phyloP scores from a whole-genome alignment of 2,329 filamentous ascomycete genomes.

The Arthrobotrys entomopaga region DNA sequence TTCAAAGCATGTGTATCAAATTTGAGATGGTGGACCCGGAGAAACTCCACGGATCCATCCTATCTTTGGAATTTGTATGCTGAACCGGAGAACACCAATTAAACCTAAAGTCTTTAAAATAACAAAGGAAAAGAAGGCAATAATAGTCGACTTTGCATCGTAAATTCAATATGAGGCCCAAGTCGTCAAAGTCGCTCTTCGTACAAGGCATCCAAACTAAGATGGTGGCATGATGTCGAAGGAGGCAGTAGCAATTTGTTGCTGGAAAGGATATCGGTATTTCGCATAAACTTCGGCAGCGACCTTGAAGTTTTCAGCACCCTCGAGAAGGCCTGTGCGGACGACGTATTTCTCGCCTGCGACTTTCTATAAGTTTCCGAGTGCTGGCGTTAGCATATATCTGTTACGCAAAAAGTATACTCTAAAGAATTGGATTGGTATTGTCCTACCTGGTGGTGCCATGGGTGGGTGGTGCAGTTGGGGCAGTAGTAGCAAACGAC shows the following conservation, averaged over 20 bases:
- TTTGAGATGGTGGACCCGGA: too few relatives aligned
- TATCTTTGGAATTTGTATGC: too few relatives aligned
- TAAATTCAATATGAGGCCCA: too few relatives aligned
- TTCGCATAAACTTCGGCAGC: conserved; percentile 46
- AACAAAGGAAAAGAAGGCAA: too few relatives aligned
- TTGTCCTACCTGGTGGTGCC: conserved; percentile 46
- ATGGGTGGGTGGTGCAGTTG: conserved; percentile 52
- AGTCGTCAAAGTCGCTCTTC: too few relatives aligned
- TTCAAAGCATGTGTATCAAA: too few relatives aligned
- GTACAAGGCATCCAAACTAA: not conserved
- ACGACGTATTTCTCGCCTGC: conserved; percentile 33
- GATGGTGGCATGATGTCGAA: conserved; percentile 32
- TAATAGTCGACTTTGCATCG: too few relatives aligned
- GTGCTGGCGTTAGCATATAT: not conserved
- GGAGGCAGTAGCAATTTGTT: conserved; percentile 10
- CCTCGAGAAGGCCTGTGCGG: conserved; percentile 40
- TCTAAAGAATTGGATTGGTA: too few relatives aligned
- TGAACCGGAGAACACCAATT: too few relatives aligned
- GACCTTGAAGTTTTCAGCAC: conserved; percentile 19
- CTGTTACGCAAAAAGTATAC: too few relatives aligned
- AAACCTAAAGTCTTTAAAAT: too few relatives aligned
- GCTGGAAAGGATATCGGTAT: conserved; percentile 40
- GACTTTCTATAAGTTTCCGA: conserved; percentile 26
- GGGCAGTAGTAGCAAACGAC: conserved; percentile 48
- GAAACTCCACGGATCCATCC: too few relatives aligned